Evolutionary conservation across 164 flowering plant species (phyloP).

Genomic region (Umbilicus rupestris): DNA sequence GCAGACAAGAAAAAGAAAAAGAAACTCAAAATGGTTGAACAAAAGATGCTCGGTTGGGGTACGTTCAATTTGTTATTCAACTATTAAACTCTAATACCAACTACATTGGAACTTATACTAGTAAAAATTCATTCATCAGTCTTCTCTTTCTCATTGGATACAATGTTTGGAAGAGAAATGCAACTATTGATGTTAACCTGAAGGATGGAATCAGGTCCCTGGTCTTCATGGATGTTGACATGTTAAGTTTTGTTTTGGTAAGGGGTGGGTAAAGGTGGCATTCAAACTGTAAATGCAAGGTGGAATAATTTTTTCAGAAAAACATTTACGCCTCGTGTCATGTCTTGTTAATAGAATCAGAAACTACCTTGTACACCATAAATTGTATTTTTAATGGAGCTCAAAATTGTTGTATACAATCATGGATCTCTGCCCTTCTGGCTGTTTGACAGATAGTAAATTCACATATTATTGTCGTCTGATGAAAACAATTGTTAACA

Average conservation of each 20-base stretch:
- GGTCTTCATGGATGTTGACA: background rate
- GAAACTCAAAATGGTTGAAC: conserved; percentile 73
- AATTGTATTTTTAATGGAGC: background rate
- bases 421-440: background rate
- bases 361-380: background rate
- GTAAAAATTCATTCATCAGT: background rate
- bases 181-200: background rate
- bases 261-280: background rate
- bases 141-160: background rate
- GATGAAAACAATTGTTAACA: background rate
- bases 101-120: background rate
- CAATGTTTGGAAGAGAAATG: background rate
- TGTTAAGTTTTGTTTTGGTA: background rate
- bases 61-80: conserved; percentile 11
- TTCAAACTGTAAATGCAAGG: background rate
- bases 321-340: background rate
- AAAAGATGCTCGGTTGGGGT: conserved; percentile 99
- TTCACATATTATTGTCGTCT: background rate
- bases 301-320: background rate
- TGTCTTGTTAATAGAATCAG: background rate
- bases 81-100: background rate
- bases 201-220: background rate
- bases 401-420: background rate
- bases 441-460: background rate
- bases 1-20: conserved; percentile 72